Percentiles rank a stretch among this genome's conserved stretches.
phyloP scores from a whole-genome alignment of 768 basidiomycete genomes.

The Boletus insuetus region DNA sequence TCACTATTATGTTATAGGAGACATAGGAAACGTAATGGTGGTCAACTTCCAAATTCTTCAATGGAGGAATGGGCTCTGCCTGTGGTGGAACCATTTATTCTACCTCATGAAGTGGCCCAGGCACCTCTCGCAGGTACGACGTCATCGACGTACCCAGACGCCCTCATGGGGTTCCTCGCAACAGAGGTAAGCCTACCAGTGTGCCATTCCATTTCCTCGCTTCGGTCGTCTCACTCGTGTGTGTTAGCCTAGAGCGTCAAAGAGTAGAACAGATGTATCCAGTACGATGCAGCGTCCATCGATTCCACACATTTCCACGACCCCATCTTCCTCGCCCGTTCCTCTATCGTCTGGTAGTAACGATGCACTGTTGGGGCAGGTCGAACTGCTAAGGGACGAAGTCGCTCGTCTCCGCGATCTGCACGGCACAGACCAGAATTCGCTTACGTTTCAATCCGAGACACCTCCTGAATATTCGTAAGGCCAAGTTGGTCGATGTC shows the following conservation, averaged over 20 bases:
- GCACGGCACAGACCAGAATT: not conserved
- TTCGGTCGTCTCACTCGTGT: too few species aligned
- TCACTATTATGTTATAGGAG: conserved; percentile 8
- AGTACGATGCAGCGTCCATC: not conserved
- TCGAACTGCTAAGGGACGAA: conserved; percentile 6
- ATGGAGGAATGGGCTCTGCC: too few species aligned
- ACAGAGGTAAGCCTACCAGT: too few species aligned
- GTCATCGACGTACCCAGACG: too few species aligned
- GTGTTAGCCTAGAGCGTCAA: not conserved
- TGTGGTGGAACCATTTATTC: conserved; percentile 5
- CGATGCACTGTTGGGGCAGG: not conserved
- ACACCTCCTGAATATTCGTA: not conserved
- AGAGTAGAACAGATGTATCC: not conserved
- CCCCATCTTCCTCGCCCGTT: not conserved
- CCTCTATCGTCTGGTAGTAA: not conserved
- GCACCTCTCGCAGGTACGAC: too few species aligned
- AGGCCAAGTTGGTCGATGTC: too few species aligned
- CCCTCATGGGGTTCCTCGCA: too few species aligned
- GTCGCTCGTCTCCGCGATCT: conserved; percentile 7
- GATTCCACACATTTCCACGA: not conserved
- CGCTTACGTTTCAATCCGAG: not conserved
- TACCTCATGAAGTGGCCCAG: not conserved
- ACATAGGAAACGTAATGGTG: not conserved
- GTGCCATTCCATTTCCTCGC: not conserved
- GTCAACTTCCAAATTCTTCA: not conserved